Base-by-base conservation (phyloP, 345 rosid species). In the Populus ilicifolia region DNA sequence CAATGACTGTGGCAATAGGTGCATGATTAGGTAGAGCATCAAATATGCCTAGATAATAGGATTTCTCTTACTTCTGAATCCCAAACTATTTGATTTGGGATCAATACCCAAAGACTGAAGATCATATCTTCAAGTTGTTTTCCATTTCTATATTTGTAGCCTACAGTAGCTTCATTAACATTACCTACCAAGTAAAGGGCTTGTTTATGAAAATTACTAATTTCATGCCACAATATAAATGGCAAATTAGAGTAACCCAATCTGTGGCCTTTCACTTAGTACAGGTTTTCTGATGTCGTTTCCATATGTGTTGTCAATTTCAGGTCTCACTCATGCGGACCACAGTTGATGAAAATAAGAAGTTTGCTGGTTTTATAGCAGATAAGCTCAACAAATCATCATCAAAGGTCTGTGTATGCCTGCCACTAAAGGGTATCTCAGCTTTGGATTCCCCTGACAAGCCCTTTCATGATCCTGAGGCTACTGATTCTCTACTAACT, bases 301-400 rank as follows among this genome's bases (percentile, higher is more conserved):
- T 83, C 62, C 35, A 29, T 20, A 56, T 43, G 12, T 72, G 41
- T 74, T 80, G 38, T 75, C 56, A 77, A 59, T 79, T 88, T 71
- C 78, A 94, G 98, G 94, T 95, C 69, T 89, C 98, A 46, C 83
- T 95, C 68, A 84, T 95, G 80, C 90, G 99, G 78, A 91, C 98
- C 50, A 89, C 96, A 20, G 78, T 83, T 25, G 96, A 92, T 6
- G 99, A 93, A 87, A 95, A 93, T 76, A 89, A 82, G 79, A 84
- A 80, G 20, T 84, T 91, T 79, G 96, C 99, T 62, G 79, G 73
- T 36, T 95, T 95, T 82, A 92, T 95, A 75, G 96, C 97, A 9
- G 84, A 89, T 77, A 93, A 95, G 80, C 70, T 95, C 67, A 93
- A 93, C 82, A 90, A 87, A 64, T 90, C 91, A 71, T 80, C 91